Percentiles rank a stretch among this genome's conserved stretches.
These are phyloP conservation scores for Epichloe aotearoae DNA, from an alignment of 2,329 filamentous ascomycete species.

Conservation along the genomic window DNA sequence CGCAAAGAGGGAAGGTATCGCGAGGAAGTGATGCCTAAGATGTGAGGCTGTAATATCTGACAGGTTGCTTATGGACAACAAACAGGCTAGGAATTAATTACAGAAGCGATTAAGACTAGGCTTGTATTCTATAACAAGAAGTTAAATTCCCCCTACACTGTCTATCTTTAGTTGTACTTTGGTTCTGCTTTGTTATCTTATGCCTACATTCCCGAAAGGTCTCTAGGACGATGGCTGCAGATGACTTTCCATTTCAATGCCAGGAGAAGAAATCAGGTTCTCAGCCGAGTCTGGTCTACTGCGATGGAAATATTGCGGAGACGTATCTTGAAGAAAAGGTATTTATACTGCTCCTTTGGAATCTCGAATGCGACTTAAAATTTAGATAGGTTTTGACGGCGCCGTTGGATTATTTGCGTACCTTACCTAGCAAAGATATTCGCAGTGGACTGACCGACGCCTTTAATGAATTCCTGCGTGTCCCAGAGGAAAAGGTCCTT, in stretches of 20 bases:
- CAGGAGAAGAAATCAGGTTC: neutral
- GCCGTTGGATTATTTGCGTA: constrained; percentile 1
- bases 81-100: neutral
- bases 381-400: neutral
- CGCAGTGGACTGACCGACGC: constrained; percentile 21
- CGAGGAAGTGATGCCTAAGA: too few relatives aligned
- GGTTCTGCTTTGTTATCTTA: neutral
- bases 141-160: too few relatives aligned
- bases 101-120: neutral
- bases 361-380: neutral
- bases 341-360: neutral
- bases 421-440: constrained; percentile 1
- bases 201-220: neutral
- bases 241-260: neutral
- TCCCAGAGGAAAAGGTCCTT: constrained; percentile 50
- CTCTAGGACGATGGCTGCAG: neutral
- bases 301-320: neutral
- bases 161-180: too few relatives aligned
- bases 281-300: neutral
- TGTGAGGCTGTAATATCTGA: too few relatives aligned
- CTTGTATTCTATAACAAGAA: neutral
- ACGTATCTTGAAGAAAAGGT: neutral
- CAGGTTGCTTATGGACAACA: neutral
- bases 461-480: constrained; percentile 62
- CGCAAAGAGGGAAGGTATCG: too few relatives aligned